Percentiles rank a stretch among this genome's conserved stretches.
Evolutionary conservation across 139 green algal species (phyloP).

Genomic region (Pleodorina starrii): DNA sequence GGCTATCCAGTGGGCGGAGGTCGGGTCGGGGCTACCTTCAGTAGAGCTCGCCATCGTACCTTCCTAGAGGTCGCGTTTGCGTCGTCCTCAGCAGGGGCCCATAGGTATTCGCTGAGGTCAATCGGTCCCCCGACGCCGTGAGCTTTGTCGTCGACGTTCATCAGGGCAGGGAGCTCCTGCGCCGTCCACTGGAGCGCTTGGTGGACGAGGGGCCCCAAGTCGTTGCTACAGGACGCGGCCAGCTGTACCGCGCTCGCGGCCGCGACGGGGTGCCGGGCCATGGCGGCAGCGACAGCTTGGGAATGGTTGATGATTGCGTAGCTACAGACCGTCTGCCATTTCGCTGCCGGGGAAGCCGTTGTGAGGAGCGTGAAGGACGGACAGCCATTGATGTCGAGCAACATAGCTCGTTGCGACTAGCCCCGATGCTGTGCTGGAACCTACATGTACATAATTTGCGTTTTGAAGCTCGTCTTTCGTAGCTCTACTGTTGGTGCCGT

Average conservation of each 20-base stretch:
- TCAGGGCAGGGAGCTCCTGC: neutral
- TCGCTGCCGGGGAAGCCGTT: neutral
- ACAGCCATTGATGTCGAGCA: too few species aligned
- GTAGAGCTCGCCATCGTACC: too few species aligned
- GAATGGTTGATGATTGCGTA: neutral
- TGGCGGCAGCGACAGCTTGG: neutral
- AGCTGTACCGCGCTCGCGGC: neutral
- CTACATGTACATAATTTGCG: too few species aligned
- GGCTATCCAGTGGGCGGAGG: too few species aligned
- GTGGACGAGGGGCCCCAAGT: neutral
- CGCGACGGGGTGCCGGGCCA: neutral
- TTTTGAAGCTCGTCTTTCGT: too few species aligned
- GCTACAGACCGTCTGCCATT: slow-evolving; percentile 8
- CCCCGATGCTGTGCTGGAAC: too few species aligned
- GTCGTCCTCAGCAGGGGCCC: neutral
- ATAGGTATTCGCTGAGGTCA: slow-evolving; percentile 2
- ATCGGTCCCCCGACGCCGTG: neutral
- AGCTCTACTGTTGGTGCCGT: too few species aligned
- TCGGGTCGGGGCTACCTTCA: too few species aligned
- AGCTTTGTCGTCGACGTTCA: neutral
- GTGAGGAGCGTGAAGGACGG: neutral
- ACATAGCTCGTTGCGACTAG: too few species aligned
- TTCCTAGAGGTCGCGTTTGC: too few species aligned
- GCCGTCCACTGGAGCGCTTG: neutral
- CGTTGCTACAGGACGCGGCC: neutral